Conservation (phyloP, 2,329 filamentous ascomycete species). For the Pseudogymnoascus pannorum region DNA sequence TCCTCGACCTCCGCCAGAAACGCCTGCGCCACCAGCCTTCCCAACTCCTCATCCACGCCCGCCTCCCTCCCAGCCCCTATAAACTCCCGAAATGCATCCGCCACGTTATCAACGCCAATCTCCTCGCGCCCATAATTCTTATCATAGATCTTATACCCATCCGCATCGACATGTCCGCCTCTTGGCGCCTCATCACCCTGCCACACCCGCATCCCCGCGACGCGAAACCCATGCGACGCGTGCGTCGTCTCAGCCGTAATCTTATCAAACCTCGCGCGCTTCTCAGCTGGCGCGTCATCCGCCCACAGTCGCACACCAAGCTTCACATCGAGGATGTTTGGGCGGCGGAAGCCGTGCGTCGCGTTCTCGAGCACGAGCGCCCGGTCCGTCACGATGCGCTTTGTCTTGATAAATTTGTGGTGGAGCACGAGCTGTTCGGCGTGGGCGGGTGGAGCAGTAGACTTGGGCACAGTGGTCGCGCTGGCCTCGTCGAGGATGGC, state of each 20-base stretch:
- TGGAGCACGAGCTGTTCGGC: constrained; percentile 11
- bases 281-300: constrained; percentile 56
- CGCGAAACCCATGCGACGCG: constrained; percentile 51
- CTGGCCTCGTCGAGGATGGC: constrained; percentile 43
- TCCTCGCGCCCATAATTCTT: constrained; percentile 52
- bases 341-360: constrained; percentile 68
- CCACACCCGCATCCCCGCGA: constrained; percentile 59
- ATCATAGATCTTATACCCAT: constrained; percentile 53
- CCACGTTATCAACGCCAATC: constrained; percentile 47
- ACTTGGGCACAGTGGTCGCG: constrained; percentile 22
- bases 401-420: constrained; percentile 18
- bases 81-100: constrained; percentile 48
- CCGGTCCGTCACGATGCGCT: constrained; percentile 62
- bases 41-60: constrained; percentile 52
- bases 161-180: constrained; percentile 45
- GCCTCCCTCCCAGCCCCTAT: constrained; percentile 48
- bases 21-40: constrained; percentile 45
- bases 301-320: constrained; percentile 82
- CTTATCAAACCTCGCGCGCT: constrained; percentile 53
- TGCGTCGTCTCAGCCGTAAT: constrained; percentile 54
- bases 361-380: constrained; percentile 83
- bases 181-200: constrained; percentile 45
- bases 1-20: constrained; percentile 47
- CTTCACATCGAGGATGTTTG: constrained; percentile 92
- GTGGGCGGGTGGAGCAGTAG: constrained; percentile 10